A percentile compares a stretch with the other conserved stretches of the same genome.
Evolutionary conservation across 169 alveolate genomes (phyloP).

Genomic region (Amoebophrya sp.): DNA sequence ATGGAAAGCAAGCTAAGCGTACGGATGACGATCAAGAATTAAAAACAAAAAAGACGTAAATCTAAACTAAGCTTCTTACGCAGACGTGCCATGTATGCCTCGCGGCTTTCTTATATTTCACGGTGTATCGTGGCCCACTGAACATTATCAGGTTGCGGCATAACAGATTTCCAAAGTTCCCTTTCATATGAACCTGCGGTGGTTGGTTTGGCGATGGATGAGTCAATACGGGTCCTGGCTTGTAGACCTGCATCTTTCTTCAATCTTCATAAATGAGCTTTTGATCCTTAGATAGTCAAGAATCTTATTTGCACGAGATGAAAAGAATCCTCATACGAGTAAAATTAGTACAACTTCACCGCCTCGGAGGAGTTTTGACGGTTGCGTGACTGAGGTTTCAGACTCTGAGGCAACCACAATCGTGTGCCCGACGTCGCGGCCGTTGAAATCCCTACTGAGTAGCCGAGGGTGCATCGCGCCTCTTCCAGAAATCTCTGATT

Average conservation of each 20-base stretch:
- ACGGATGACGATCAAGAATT: neutral
- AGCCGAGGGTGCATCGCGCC: too few species aligned
- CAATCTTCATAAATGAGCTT: too few species aligned
- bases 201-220: too few species aligned
- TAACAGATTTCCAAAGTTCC: neutral
- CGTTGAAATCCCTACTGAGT: too few species aligned
- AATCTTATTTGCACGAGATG: too few species aligned
- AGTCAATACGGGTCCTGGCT: too few species aligned
- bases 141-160: neutral
- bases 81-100: slow-evolving; percentile 16
- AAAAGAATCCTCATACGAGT: too few species aligned
- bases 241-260: too few species aligned
- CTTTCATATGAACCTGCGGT: neutral
- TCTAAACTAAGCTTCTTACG: neutral
- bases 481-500: too few species aligned
- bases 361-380: neutral
- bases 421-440: neutral
- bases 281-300: too few species aligned
- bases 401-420: neutral
- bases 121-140: neutral
- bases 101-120: neutral
- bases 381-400: neutral
- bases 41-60: neutral
- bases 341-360: slow-evolving; percentile 9
- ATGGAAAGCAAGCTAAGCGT: neutral